Conservation (phyloP, 148 eudicot genomes). For the Rhododendron vialii region DNA sequence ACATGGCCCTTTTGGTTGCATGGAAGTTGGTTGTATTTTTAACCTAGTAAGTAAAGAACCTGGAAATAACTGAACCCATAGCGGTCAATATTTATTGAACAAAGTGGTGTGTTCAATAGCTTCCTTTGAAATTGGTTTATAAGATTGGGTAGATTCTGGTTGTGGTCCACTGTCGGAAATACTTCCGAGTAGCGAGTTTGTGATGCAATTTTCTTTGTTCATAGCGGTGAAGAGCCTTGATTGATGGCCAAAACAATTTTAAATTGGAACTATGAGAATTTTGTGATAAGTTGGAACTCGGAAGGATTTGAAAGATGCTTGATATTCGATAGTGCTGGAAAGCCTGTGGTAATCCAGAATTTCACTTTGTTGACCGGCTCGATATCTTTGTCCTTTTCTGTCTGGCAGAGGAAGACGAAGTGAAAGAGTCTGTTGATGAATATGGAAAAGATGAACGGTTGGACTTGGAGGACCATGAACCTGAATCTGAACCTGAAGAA, state of each 20-base stretch:
- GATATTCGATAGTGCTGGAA: slow-evolving; percentile 2
- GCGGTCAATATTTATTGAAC: not conserved
- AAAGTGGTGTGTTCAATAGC: not conserved
- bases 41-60: not conserved
- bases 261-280: not conserved
- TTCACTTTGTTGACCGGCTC: slow-evolving; percentile 31
- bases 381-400: slow-evolving; percentile 36
- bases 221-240: not conserved
- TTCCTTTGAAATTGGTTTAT: not conserved
- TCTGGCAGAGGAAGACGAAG: slow-evolving; percentile 78
- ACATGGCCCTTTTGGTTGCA: not conserved
- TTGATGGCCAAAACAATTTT: slow-evolving; percentile 3
- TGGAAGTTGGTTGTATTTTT: not conserved
- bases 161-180: not conserved
- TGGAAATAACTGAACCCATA: not conserved
- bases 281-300: not conserved
- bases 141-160: not conserved
- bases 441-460: slow-evolving; percentile 81
- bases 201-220: not conserved
- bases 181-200: not conserved
- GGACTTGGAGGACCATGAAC: slow-evolving; percentile 96
- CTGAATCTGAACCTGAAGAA: slow-evolving; percentile 92
- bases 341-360: not conserved
- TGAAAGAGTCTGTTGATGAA: slow-evolving; percentile 73
- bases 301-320: slow-evolving; percentile 1